Evolutionary conservation across 176 grass and related monocot species (phyloP).

Genomic region (Aegilops longissima): DNA sequence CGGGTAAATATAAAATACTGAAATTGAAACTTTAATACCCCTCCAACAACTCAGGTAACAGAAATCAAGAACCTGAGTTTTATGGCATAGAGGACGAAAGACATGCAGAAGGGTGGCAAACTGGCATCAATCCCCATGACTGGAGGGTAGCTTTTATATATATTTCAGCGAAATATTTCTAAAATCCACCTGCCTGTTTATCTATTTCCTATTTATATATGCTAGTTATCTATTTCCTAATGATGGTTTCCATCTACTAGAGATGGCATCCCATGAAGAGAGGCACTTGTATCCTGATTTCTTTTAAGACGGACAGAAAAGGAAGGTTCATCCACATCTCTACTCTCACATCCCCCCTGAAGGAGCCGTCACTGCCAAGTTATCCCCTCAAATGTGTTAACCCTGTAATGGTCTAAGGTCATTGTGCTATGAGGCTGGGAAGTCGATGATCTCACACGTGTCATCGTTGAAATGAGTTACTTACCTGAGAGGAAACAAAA

Average conservation of each 20-base stretch:
- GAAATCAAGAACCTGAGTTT: neutral
- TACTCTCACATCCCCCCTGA: neutral
- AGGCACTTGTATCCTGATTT: neutral
- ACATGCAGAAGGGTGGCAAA: neutral
- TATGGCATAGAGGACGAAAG: neutral
- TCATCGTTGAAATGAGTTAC: neutral
- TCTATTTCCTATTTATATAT: neutral
- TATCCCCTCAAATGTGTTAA: neutral
- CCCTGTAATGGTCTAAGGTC: neutral
- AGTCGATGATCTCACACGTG: neutral
- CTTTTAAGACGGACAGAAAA: neutral
- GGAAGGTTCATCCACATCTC: neutral
- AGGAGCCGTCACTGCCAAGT: neutral
- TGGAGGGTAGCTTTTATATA: neutral
- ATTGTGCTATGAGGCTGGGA: neutral
- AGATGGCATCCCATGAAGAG: neutral
- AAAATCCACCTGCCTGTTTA: neutral
- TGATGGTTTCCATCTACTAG: neutral
- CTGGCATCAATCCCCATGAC: neutral
- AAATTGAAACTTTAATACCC: neutral
- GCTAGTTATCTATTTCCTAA: neutral
- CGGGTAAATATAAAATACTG: neutral
- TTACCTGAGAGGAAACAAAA: constrained; percentile 67
- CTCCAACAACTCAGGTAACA: neutral
- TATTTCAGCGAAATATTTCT: neutral